These are phyloP conservation scores for Rhizopogon rudus DNA, from an alignment of 768 basidiomycete species.

Conservation along the genomic window DNA sequence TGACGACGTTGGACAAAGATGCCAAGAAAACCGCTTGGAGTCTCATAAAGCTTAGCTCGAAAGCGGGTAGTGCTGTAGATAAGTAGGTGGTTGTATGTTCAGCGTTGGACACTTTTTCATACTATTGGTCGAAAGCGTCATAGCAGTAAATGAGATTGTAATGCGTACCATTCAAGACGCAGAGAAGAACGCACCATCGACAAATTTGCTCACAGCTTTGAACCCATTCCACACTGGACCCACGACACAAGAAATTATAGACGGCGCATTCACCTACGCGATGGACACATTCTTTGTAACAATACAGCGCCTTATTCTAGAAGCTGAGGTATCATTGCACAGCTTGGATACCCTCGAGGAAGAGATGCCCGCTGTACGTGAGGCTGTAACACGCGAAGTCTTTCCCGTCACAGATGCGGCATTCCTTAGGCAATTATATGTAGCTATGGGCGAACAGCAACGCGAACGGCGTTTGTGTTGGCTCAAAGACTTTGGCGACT, in stretches of 20 bases:
- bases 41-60: slow-evolving; percentile 57
- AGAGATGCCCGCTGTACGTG: slow-evolving; percentile 50
- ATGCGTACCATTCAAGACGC: slow-evolving; percentile 47
- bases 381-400: slow-evolving; percentile 57
- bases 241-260: slow-evolving; percentile 41
- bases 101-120: too few species aligned
- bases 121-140: slow-evolving; percentile 39
- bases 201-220: slow-evolving; percentile 28
- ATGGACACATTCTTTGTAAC: slow-evolving; percentile 54
- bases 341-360: slow-evolving; percentile 63
- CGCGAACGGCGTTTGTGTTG: slow-evolving; percentile 43
- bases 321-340: slow-evolving; percentile 52
- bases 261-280: slow-evolving; percentile 52
- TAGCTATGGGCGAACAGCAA: slow-evolving; percentile 22
- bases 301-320: slow-evolving; percentile 56
- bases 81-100: slow-evolving; percentile 38
- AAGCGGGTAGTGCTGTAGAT: slow-evolving; percentile 67
- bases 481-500: slow-evolving; percentile 49
- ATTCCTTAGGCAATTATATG: too few species aligned
- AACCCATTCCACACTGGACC: slow-evolving; percentile 32
- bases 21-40: slow-evolving; percentile 57
- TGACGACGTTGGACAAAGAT: slow-evolving; percentile 52
- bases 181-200: slow-evolving; percentile 20
- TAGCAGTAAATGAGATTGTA: slow-evolving; percentile 72
- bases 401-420: not conserved